Conservation (phyloP, 371 early-diverging fungal species). For the Saksenaea vasiformis region DNA sequence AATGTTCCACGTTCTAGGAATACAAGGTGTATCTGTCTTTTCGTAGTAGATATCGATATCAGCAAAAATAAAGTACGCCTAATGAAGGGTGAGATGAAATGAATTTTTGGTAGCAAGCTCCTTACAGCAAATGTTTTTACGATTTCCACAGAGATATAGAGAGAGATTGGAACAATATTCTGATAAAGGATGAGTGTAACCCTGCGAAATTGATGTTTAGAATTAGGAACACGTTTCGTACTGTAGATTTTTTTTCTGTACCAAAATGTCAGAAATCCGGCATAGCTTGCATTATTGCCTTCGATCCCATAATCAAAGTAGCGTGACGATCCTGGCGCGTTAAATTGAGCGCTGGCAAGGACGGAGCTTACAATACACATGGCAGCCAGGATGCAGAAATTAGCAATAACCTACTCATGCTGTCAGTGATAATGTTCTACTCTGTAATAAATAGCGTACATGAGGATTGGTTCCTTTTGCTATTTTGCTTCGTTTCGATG, state of each 20-base stretch:
- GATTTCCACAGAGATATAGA: conserved; percentile 95
- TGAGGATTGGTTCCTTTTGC: conserved; percentile 94
- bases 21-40: conserved; percentile 75
- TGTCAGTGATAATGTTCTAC: neutral
- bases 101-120: neutral
- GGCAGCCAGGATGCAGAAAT: conserved; percentile 45
- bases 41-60: conserved; percentile 89
- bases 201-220: conserved; percentile 45
- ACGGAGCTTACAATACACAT: conserved; percentile 66
- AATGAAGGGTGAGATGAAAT: neutral
- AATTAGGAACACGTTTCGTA: conserved; percentile 14
- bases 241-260: too few relatives aligned
- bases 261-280: conserved; percentile 56
- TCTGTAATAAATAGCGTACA: conserved; percentile 40
- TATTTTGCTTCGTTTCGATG: conserved; percentile 92
- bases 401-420: conserved; percentile 46
- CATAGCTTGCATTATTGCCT: conserved; percentile 30
- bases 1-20: conserved; percentile 87
- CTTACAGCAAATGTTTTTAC: conserved; percentile 72
- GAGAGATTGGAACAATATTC: conserved; percentile 88
- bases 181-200: conserved; percentile 54
- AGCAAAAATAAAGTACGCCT: conserved; percentile 79
- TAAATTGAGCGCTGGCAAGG: conserved; percentile 59
- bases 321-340: conserved; percentile 28
- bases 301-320: conserved; percentile 41